A percentile compares a stretch with the other conserved stretches of the same genome.
phyloP scores from a whole-genome alignment of 352 stramenopile species.

The Pythium grandisporangium region DNA sequence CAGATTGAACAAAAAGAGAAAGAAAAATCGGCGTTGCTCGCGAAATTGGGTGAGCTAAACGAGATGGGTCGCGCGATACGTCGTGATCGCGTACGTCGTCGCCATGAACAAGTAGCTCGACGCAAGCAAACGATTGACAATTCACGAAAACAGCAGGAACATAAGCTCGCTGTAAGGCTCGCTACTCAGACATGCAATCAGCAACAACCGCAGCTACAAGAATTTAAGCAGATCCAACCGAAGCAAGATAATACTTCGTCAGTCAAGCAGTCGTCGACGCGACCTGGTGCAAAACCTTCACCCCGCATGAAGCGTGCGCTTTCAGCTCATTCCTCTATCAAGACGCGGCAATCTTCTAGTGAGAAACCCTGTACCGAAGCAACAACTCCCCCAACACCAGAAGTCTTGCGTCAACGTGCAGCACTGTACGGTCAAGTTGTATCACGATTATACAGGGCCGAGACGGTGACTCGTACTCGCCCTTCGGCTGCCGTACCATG shows the following conservation, averaged over 20 bases:
- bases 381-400: conserved; percentile 4
- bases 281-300: conserved; percentile 1
- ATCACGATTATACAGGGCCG: conserved; percentile 29
- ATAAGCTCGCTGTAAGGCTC: too few relatives aligned
- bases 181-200: too few relatives aligned
- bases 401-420: conserved; percentile 29
- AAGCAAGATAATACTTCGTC: too few relatives aligned
- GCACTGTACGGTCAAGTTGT: conserved; percentile 44
- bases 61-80: neutral
- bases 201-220: conserved; percentile 3
- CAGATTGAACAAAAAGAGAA: conserved; percentile 8
- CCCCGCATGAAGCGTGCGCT: conserved; percentile 20
- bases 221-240: too few relatives aligned
- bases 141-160: too few relatives aligned
- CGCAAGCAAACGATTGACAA: too few relatives aligned
- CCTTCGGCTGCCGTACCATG: neutral
- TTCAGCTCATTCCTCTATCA: neutral
- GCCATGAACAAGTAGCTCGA: conserved; percentile 4
- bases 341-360: too few relatives aligned
- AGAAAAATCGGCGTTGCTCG: neutral
- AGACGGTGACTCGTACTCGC: conserved; percentile 1
- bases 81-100: conserved; percentile 1
- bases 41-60: conserved; percentile 1
- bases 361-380: neutral
- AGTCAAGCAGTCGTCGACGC: neutral